These are phyloP conservation scores for Begonia masoniana DNA, from an alignment of 306 rosid species.

Conservation along the genomic window DNA sequence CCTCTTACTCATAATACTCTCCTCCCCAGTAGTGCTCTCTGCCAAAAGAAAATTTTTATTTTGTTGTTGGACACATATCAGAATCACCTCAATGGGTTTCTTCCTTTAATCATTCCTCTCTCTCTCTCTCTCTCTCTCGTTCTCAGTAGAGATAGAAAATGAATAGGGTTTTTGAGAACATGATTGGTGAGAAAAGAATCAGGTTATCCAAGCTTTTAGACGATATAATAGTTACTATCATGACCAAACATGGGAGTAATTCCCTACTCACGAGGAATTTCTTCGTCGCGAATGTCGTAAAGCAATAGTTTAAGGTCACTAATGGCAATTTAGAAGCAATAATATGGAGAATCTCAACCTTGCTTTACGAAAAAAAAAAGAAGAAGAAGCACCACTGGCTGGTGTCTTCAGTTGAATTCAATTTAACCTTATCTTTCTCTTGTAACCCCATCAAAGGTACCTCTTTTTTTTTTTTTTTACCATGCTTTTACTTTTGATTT, in stretches of 20 bases:
- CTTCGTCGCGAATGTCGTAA: constrained; percentile 64
- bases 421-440: constrained; percentile 20
- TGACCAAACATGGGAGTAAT: neutral
- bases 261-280: constrained; percentile 10
- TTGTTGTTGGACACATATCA: constrained; percentile 45
- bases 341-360: constrained; percentile 30
- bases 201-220: constrained; percentile 11
- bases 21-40: constrained; percentile 58
- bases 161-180: constrained; percentile 17
- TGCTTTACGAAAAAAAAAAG: too few species aligned
- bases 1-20: too few species aligned
- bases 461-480: constrained; percentile 14
- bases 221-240: constrained; percentile 6
- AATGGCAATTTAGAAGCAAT: constrained; percentile 32
- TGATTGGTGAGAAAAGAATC: neutral
- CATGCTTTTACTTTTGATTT: constrained; percentile 23
- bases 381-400: too few species aligned
- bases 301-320: constrained; percentile 19
- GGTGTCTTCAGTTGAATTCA: too few species aligned
- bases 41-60: constrained; percentile 28
- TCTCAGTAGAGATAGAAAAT: constrained; percentile 10
- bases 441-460: neutral
- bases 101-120: constrained; percentile 48
- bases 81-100: constrained; percentile 72
- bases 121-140: constrained; percentile 15